Evolutionary conservation across 2,329 filamentous ascomycete genomes (phyloP), one percentile per base, ranked within the genome.

Genomic region (Pyrenophora tritici-repentis): DNA sequence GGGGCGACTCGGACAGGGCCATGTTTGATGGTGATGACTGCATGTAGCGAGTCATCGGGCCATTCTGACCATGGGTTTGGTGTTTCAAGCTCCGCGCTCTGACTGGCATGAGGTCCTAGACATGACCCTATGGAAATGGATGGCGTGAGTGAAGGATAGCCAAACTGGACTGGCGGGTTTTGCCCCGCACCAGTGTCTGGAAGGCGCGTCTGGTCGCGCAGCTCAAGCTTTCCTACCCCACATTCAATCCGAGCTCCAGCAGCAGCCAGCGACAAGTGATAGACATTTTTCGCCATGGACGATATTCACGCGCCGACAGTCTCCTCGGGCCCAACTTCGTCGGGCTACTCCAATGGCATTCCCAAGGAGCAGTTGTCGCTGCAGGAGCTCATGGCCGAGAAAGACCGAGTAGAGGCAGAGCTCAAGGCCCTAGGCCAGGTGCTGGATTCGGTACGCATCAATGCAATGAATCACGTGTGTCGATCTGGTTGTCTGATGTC

Each of bases 321-420:
- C 75, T 81, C 87, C 50, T 92, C 91, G 35, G 92, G 91, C 54
- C 89, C 90, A 29, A 87, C 86, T 49, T 81, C 80, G 22, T 78
- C 81, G 51, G 79, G 81, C 61, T 76, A 80, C 47, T 73, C 76
- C 36, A 89, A 88, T 72, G 87, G 88, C 60, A 76, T 83, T 61
- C 78, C 83, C 44, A 81, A 76, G 46, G 77, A 78, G 59, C 81
- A 87, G 56, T 76, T 91, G 62, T 87, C 89, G 42, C 85, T 97
- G 69, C 77, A 83, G 36, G 88, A 96, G 76, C 84, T 97, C 43
- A 90, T 94, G 69, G 82, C 83, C 29, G 89, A 91, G 76, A 97
- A 96, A 74, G 87, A 93, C 62, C 82, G 85, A 49, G 78, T 96
- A 37, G 94, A 99, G 76, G 86, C 84, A 40, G 93, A 99, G 76